Conservation (phyloP, 768 basidiomycete species). For the Lyophyllum decastes region DNA sequence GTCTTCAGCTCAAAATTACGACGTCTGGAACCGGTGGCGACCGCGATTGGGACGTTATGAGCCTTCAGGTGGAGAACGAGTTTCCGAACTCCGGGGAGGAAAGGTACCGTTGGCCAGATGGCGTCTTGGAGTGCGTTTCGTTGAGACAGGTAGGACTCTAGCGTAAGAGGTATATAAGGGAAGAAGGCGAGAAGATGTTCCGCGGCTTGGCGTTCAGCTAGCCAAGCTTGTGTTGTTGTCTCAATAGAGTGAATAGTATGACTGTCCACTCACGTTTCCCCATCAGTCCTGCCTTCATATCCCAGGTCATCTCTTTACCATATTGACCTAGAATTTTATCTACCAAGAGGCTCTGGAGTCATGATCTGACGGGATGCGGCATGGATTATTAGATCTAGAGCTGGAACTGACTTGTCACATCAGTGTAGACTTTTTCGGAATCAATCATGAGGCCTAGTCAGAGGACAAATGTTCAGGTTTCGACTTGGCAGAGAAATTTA, state of each 20-base stretch:
- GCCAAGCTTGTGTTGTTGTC: neutral
- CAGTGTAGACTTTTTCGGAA: slow-evolving; percentile 75
- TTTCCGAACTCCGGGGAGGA: slow-evolving; percentile 72
- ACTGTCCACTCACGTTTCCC: slow-evolving; percentile 61
- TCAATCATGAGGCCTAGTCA: slow-evolving; percentile 70
- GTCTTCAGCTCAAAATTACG: slow-evolving; percentile 73
- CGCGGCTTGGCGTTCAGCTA: slow-evolving; percentile 68
- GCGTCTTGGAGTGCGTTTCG: slow-evolving; percentile 60
- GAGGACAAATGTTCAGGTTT: neutral
- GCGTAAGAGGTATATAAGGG: slow-evolving; percentile 66
- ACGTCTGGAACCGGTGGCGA: slow-evolving; percentile 76
- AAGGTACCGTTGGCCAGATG: slow-evolving; percentile 67
- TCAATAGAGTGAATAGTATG: neutral
- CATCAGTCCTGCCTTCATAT: slow-evolving; percentile 88
- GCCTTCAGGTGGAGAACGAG: slow-evolving; percentile 72
- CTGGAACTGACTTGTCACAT: slow-evolving; percentile 67
- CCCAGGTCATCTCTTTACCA: slow-evolving; percentile 83
- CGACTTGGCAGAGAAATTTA: neutral
- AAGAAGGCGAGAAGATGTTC: slow-evolving; percentile 76
- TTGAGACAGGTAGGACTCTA: slow-evolving; percentile 59
- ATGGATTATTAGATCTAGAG: slow-evolving; percentile 5
- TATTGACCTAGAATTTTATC: slow-evolving; percentile 73
- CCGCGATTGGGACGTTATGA: slow-evolving; percentile 72
- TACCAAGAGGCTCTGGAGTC: slow-evolving; percentile 22
- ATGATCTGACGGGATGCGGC: neutral